Evolutionary conservation across 1,284 basidiomycete species (phyloP), one percentile per base, ranked within the genome.

Genomic region (Fereydounia khargensis): DNA sequence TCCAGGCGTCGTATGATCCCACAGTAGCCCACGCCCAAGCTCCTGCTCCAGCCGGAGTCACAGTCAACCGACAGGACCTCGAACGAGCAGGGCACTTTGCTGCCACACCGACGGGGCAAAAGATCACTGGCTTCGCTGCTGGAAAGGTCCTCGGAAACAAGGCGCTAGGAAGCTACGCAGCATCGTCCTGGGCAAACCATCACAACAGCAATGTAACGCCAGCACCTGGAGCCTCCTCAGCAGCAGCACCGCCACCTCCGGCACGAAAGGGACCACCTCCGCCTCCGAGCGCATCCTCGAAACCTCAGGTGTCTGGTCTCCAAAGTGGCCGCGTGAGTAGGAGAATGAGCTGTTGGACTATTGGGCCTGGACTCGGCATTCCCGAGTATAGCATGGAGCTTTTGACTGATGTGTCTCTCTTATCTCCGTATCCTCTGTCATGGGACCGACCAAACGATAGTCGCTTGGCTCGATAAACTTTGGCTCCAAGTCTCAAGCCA

Each of bases 21-120:
- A n/a, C n/a, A n/a, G n/a, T 44, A 2, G 16, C 52, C n/a, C 35
- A 42, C 3, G 50, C 50, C 22, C 34, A 42, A 21, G 52, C 58
- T 2, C 49, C 58, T 0, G 20, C 21, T 5, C 41, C 49, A 16
- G 49, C 49, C 3, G 45, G 53, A 3, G 44, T 37, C 51, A 14
- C 43, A 44, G 5, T 52, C 57, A 11, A 28, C 57, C 2, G 39
- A 39, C 1, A 48, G 42, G 7, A 34, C 34, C 4, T 24, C 20
- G 25, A 50, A 20, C n/a, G 54, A 47, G 22, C 51, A 5, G 35
- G 35, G 4, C 6, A 18, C 8, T 36, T 36, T 18, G 35, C 35
- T 4, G 35, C 20, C n/a, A 36, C 35, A 22, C 35, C 35, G 5
- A 14, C 23, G 6, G 35, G 35, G n/a, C 35, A 36, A 22, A 36